phyloP scores from a whole-genome alignment of 371 early-diverging fungal species.

The Circinella minor region DNA sequence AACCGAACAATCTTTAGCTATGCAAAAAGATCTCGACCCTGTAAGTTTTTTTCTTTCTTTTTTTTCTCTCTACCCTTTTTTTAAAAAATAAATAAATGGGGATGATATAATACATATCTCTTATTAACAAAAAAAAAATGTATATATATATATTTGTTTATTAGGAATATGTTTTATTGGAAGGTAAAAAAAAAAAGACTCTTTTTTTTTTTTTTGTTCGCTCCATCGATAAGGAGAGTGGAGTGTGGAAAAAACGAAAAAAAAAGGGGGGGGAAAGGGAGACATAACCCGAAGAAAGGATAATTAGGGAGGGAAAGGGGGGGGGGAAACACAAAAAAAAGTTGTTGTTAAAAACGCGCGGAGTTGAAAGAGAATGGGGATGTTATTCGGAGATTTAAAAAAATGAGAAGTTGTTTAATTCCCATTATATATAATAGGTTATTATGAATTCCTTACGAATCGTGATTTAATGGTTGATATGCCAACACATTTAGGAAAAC shows the following conservation, averaged over 20 bases:
- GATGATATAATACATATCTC: no score
- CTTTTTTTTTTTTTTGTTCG: no score
- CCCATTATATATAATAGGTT: slow-evolving; percentile 29
- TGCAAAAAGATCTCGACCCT: slow-evolving; percentile 54
- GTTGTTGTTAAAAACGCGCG: no score
- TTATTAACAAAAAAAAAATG: no score
- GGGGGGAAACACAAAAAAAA: not conserved
- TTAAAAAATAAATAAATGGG: no score
- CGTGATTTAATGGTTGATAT: slow-evolving; percentile 52
- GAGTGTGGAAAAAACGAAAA: not conserved
- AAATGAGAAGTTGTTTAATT: no score
- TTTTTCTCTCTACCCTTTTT: not conserved
- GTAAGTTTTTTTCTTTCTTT: slow-evolving; percentile 12
- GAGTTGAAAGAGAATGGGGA: no score
- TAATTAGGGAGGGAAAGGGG: not conserved
- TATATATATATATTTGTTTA: not conserved
- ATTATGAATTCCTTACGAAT: slow-evolving; percentile 49
- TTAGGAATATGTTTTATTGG: slow-evolving; percentile 41
- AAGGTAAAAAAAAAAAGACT: slow-evolving; percentile 27
- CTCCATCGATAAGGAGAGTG: slow-evolving; percentile 16
- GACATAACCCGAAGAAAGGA: not conserved
- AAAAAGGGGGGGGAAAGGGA: not conserved
- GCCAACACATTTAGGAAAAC: slow-evolving; percentile 40
- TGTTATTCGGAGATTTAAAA: slow-evolving; percentile 8
- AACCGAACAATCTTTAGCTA: slow-evolving; percentile 55